Conservation (phyloP, 2,329 filamentous ascomycete genomes). For the Zasmidium angulare region DNA sequence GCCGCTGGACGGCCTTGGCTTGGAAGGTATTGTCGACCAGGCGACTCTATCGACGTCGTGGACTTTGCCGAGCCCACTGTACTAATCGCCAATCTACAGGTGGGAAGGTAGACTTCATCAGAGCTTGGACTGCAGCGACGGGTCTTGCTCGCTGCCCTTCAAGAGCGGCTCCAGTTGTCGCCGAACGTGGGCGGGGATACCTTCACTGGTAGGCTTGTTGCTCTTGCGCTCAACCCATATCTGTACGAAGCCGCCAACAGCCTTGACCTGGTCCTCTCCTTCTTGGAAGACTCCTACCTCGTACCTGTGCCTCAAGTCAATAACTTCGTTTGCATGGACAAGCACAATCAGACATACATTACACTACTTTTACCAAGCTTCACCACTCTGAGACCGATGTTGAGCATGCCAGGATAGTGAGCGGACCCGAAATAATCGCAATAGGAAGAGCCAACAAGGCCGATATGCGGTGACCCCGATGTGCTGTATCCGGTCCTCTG, state of each 20-base stretch:
- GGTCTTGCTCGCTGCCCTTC: slow-evolving; percentile 28
- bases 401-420: slow-evolving; percentile 76
- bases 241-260: slow-evolving; percentile 38
- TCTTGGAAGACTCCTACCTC: slow-evolving; percentile 84
- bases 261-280: slow-evolving; percentile 70
- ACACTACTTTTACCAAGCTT: slow-evolving; percentile 85
- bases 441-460: slow-evolving; percentile 80
- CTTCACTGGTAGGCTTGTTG: slow-evolving; percentile 64
- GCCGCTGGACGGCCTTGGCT: no score
- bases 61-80: no score
- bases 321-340: not conserved
- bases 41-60: no score
- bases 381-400: slow-evolving; percentile 78
- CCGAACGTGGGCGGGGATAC: slow-evolving; percentile 62
- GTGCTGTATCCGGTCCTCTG: slow-evolving; percentile 74
- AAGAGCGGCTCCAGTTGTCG: slow-evolving; percentile 38
- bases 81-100: no score
- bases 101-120: no score
- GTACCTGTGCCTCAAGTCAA: slow-evolving; percentile 49
- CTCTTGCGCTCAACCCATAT: slow-evolving; percentile 58
- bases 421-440: slow-evolving; percentile 78
- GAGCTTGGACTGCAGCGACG: slow-evolving; percentile 21
- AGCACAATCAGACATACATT: slow-evolving; percentile 43
- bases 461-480: slow-evolving; percentile 68
- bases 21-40: no score